Percentiles rank a stretch among this genome's conserved stretches.
These are phyloP conservation scores for Bombardia bombarda DNA, from an alignment of 495 filamentous ascomycete species.

Conservation along the genomic window DNA sequence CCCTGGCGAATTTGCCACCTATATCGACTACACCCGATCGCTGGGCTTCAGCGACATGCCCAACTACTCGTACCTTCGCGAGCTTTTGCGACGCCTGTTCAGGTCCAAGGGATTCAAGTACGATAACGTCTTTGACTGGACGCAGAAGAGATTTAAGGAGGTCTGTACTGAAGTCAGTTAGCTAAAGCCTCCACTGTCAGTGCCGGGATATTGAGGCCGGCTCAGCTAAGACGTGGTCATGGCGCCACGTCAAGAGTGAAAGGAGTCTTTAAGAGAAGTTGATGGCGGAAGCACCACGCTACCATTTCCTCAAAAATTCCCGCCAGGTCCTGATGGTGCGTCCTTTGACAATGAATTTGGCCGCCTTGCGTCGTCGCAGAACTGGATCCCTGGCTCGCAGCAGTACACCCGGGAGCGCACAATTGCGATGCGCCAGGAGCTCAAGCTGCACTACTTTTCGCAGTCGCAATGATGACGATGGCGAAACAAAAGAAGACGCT, in stretches of 20 bases:
- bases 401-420: slow-evolving; percentile 17
- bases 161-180: neutral
- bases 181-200: no score
- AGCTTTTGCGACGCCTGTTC: slow-evolving; percentile 18
- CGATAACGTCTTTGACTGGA: slow-evolving; percentile 22
- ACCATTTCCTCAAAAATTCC: no score
- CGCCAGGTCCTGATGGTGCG: no score
- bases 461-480: no score
- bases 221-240: no score
- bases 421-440: slow-evolving; percentile 22
- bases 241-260: no score
- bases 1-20: slow-evolving; percentile 16
- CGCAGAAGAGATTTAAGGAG: slow-evolving; percentile 3
- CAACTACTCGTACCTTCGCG: slow-evolving; percentile 16
- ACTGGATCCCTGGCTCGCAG: slow-evolving; percentile 22
- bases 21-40: slow-evolving; percentile 17
- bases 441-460: slow-evolving; percentile 23
- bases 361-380: slow-evolving; percentile 28
- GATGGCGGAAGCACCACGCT: no score
- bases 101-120: slow-evolving; percentile 13
- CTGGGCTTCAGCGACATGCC: slow-evolving; percentile 14
- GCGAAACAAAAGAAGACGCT: no score
- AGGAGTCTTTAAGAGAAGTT: no score
- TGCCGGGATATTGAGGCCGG: no score
- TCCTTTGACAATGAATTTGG: slow-evolving; percentile 28